Conservation (phyloP, 805 yeast species). For the Ogataea dorogensis region DNA sequence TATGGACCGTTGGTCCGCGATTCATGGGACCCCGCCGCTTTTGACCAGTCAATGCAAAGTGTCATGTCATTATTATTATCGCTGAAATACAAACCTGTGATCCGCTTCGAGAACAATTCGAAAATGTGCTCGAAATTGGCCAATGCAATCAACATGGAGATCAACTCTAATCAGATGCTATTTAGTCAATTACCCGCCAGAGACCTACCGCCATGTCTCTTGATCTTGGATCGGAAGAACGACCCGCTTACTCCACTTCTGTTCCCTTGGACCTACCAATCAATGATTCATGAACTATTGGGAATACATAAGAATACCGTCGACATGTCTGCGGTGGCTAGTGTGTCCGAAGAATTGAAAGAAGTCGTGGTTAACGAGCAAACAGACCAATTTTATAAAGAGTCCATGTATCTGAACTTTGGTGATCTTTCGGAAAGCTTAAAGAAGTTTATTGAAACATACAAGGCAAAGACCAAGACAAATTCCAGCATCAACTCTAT, state of each 20-base stretch:
- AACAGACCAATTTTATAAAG: constrained; percentile 74
- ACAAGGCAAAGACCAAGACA: constrained; percentile 76
- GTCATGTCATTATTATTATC: constrained; percentile 64
- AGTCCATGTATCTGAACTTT: constrained; percentile 84
- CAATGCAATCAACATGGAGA: constrained; percentile 56
- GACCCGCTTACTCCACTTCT: constrained; percentile 94
- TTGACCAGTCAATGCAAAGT: constrained; percentile 41
- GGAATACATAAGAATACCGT: constrained; percentile 83
- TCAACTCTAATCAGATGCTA: constrained; percentile 54
- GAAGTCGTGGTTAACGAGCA: constrained; percentile 66
- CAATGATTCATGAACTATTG: constrained; percentile 92
- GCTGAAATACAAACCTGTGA: constrained; percentile 71
- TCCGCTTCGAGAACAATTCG: constrained; percentile 74
- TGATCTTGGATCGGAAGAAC: constrained; percentile 77
- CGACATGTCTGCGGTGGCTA: constrained; percentile 55
- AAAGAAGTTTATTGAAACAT: constrained; percentile 78
- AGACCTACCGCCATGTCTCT: constrained; percentile 70
- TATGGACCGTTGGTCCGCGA: constrained; percentile 30
- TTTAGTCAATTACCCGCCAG: constrained; percentile 61
- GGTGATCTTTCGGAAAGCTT: constrained; percentile 92
- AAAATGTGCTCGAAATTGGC: constrained; percentile 65
- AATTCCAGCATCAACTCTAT: constrained; percentile 71
- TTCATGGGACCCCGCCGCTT: constrained; percentile 46
- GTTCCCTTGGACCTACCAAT: constrained; percentile 96
- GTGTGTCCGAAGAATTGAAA: constrained; percentile 53